phyloP scores from a whole-genome alignment of 306 rosid species.

The Clitoria ternatea region DNA sequence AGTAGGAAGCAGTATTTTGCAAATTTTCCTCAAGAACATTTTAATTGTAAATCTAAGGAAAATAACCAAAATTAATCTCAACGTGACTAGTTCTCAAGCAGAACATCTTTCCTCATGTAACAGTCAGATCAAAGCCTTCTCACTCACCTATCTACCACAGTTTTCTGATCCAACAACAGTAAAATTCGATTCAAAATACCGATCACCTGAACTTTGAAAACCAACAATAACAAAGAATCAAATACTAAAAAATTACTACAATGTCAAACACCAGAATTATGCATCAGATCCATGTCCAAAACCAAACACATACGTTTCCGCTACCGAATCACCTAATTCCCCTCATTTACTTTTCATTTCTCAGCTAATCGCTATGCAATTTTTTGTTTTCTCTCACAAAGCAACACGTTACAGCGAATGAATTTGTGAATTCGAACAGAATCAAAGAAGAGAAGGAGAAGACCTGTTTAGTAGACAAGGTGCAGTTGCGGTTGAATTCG shows the following conservation, averaged over 20 bases:
- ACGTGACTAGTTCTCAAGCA: neutral
- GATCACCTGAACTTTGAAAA: slow-evolving; percentile 1
- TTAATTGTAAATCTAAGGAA: neutral
- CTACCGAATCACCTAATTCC: neutral
- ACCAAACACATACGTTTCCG: neutral
- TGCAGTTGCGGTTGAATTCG: slow-evolving; percentile 81
- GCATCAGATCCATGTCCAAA: slow-evolving; percentile 13
- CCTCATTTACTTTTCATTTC: neutral
- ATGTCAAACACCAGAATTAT: neutral
- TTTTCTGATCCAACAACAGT: neutral
- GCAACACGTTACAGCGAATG: neutral
- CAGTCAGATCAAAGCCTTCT: slow-evolving; percentile 10
- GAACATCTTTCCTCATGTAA: neutral
- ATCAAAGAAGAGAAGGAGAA: neutral
- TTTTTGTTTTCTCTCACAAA: neutral
- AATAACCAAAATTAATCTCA: neutral
- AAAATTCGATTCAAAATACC: neutral
- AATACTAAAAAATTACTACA: neutral
- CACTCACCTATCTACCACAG: neutral
- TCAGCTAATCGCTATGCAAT: neutral
- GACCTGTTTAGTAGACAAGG: slow-evolving; percentile 84
- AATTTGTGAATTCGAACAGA: neutral
- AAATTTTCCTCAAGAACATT: neutral
- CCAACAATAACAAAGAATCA: neutral
- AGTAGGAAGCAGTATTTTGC: neutral